Evolutionary conservation across 768 basidiomycete species (phyloP).

Genomic region (Sarcomyxa edulis): DNA sequence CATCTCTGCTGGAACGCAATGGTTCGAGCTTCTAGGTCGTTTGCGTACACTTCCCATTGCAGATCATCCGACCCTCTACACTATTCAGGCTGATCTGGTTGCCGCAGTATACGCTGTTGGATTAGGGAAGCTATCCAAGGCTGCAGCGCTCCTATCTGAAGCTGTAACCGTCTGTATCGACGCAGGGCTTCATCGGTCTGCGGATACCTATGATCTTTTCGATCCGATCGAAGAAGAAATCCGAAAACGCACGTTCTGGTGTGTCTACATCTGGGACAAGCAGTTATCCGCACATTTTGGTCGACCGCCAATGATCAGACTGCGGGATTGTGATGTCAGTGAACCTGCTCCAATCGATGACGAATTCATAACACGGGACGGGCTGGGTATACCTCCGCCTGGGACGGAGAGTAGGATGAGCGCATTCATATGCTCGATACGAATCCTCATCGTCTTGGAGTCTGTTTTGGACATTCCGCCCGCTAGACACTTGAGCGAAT

Average conservation of each 20-base stretch:
- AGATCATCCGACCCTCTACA: conserved; percentile 87
- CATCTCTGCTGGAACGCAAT: conserved; percentile 84
- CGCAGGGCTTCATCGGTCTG: conserved; percentile 82
- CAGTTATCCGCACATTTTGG: conserved; percentile 88
- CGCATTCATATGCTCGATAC: conserved; percentile 72
- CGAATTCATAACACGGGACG: conserved; percentile 79
- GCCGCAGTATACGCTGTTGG: conserved; percentile 94
- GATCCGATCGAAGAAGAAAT: conserved; percentile 88
- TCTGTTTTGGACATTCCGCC: conserved; percentile 82
- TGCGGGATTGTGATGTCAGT: conserved; percentile 88
- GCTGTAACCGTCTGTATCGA: conserved; percentile 86
- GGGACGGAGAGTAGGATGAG: conserved; percentile 73
- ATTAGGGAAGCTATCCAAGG: conserved; percentile 82
- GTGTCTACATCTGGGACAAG: conserved; percentile 96
- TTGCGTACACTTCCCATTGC: conserved; percentile 86
- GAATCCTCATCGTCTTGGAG: conserved; percentile 86
- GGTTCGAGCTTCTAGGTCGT: conserved; percentile 85
- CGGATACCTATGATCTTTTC: conserved; percentile 83
- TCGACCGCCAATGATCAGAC: conserved; percentile 77
- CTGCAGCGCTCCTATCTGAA: conserved; percentile 81
- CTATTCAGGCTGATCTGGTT: conserved; percentile 84
- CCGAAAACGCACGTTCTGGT: conserved; percentile 94
- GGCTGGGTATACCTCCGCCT: conserved; percentile 57
- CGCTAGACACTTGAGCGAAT: conserved; percentile 50
- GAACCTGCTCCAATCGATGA: conserved; percentile 86